These are phyloP conservation scores for Gnetum montanum DNA, from an alignment of 75 land plant species.

Conservation along the genomic window DNA sequence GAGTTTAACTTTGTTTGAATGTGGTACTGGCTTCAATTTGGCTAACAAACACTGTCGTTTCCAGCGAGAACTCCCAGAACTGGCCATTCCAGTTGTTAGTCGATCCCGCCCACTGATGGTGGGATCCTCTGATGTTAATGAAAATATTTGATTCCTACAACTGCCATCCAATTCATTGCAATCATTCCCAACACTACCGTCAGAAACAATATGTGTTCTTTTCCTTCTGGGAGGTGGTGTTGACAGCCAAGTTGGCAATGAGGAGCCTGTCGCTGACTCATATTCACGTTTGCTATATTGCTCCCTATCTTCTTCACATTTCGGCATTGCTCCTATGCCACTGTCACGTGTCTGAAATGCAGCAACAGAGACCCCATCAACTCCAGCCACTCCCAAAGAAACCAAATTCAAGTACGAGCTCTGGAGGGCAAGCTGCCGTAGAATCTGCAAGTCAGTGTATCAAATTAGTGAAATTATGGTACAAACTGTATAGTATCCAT, in stretches of 20 bases:
- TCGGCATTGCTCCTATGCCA: constrained; percentile 8
- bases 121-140: background rate
- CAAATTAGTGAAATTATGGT: too few species aligned
- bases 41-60: constrained; percentile 20
- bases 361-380: constrained; percentile 87
- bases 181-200: background rate
- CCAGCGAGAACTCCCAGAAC: background rate
- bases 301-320: constrained; percentile 1
- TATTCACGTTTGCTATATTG: background rate
- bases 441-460: constrained; percentile 36
- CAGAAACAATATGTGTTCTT: constrained; percentile 19
- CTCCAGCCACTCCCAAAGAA: constrained; percentile 82
- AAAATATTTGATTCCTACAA: background rate
- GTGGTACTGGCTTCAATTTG: constrained; percentile 88
- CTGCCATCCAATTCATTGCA: background rate
- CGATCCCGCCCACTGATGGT: constrained; percentile 1
- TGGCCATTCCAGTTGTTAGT: constrained; percentile 6
- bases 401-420: constrained; percentile 68
- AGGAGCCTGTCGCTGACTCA: background rate
- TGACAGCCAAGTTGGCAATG: constrained; percentile 57
- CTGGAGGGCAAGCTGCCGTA: constrained; percentile 86
- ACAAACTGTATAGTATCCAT: too few species aligned
- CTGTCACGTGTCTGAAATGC: constrained; percentile 87
- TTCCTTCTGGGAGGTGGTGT: constrained; percentile 62
- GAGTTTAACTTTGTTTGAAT: constrained; percentile 36